Evolutionary conservation across 2,329 filamentous ascomycete genomes (phyloP).

Genomic region (Emergomyces orientalis): DNA sequence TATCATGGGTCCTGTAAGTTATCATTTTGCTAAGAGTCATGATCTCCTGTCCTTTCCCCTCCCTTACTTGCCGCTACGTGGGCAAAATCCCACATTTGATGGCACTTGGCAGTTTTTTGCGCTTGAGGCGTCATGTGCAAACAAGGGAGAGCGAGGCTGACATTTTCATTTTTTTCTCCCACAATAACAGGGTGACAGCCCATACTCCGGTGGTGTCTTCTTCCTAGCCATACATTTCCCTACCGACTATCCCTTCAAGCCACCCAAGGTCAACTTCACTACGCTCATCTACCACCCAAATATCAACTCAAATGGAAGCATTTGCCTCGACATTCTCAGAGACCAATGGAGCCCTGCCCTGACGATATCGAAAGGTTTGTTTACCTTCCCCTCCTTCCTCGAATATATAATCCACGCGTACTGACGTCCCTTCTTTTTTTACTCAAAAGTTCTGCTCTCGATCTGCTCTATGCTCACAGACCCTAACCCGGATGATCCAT

Average conservation of each 20-base stretch:
- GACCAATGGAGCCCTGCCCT: slow-evolving; percentile 98
- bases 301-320: slow-evolving; percentile 99
- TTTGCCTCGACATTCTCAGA: slow-evolving; percentile 95
- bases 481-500: slow-evolving; percentile 96
- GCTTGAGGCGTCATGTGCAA: not conserved
- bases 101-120: not conserved
- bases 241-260: slow-evolving; percentile 99
- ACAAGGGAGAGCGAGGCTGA: slow-evolving; percentile 7
- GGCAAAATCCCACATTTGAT: not conserved
- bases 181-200: slow-evolving; percentile 71
- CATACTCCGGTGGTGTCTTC: slow-evolving; percentile 97
- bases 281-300: slow-evolving; percentile 99
- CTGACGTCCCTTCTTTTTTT: slow-evolving; percentile 5
- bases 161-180: not conserved
- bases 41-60: slow-evolving; percentile 1
- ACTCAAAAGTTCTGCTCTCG: slow-evolving; percentile 69
- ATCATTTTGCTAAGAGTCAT: slow-evolving; percentile 15
- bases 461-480: slow-evolving; percentile 99
- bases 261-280: slow-evolving; percentile 99
- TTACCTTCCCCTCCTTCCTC: not conserved
- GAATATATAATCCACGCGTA: not conserved
- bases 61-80: not conserved
- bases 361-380: slow-evolving; percentile 92
- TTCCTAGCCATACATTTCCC: slow-evolving; percentile 99
- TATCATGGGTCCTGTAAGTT: slow-evolving; percentile 96